These are phyloP conservation scores for Pseudevernia furfuracea DNA, from an alignment of 495 filamentous ascomycete species.

Conservation along the genomic window DNA sequence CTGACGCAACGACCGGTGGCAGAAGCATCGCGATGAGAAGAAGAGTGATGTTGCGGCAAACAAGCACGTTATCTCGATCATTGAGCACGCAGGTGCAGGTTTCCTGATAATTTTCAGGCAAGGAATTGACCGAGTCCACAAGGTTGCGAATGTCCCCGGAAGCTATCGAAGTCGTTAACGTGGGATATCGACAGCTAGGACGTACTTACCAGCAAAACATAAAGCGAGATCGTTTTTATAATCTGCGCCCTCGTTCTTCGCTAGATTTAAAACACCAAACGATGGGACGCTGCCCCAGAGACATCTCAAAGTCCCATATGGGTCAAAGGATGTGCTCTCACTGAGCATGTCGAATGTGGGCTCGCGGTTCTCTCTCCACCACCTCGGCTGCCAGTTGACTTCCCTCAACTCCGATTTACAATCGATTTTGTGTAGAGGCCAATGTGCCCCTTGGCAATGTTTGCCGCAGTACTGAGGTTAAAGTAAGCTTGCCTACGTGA, in stretches of 20 bases:
- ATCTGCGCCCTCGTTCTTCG: background rate
- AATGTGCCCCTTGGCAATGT: background rate
- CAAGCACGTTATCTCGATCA: background rate
- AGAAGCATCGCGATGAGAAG: background rate
- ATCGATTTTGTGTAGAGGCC: background rate
- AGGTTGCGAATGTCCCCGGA: background rate
- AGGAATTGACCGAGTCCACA: background rate
- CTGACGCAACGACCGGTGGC: too few species aligned
- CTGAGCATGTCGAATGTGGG: background rate
- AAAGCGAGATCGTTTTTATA: background rate
- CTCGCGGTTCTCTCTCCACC: background rate
- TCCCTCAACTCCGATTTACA: background rate
- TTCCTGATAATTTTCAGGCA: background rate
- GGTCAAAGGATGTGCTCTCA: too few species aligned
- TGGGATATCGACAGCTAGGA: background rate
- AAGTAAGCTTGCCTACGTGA: too few species aligned
- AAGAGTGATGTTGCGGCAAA: background rate
- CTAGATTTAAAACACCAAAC: background rate
- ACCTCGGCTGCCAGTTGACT: background rate
- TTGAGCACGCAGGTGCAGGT: background rate
- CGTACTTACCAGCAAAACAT: background rate
- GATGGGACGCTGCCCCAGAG: background rate
- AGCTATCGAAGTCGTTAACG: background rate
- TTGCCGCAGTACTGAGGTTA: background rate
- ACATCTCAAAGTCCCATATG: background rate